These are phyloP conservation scores for Macrolepiota fuliginosa DNA, from an alignment of 768 basidiomycete genomes.

Conservation along the genomic window DNA sequence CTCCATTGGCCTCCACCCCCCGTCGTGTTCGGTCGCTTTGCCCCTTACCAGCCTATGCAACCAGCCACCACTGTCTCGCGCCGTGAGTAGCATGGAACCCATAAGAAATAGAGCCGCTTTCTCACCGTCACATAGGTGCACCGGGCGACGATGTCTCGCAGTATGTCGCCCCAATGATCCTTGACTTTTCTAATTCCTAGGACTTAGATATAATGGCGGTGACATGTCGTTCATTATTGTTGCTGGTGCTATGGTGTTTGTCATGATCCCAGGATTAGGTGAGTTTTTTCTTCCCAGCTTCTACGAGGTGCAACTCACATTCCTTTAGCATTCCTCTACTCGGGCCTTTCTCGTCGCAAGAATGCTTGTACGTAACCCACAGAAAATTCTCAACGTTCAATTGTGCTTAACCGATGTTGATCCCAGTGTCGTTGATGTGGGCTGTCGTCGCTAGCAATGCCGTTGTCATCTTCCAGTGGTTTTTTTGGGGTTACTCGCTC, in stretches of 20 bases:
- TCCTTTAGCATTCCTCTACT: conserved; percentile 64
- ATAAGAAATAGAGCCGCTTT: neutral
- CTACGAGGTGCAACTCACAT: neutral
- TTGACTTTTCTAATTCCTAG: neutral
- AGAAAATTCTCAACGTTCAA: neutral
- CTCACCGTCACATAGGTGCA: neutral
- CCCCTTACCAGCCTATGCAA: neutral
- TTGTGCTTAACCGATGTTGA: conserved; percentile 9
- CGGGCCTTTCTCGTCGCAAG: conserved; percentile 70
- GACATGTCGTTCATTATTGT: conserved; percentile 72
- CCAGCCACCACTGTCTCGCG: neutral
- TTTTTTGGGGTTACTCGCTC: conserved; percentile 66
- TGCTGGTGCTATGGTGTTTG: conserved; percentile 66
- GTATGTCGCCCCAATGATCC: conserved; percentile 10
- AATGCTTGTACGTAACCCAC: conserved; percentile 40
- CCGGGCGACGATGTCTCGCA: conserved; percentile 5
- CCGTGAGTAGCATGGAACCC: conserved; percentile 1
- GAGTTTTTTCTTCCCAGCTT: conserved; percentile 9
- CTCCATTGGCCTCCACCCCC: neutral
- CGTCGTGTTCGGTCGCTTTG: neutral
- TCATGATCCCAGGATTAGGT: conserved; percentile 81
- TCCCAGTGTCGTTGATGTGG: conserved; percentile 68
- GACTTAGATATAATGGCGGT: conserved; percentile 60
- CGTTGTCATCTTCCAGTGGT: conserved; percentile 80
- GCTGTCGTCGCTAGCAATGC: conserved; percentile 71